Conservation (phyloP, 208 protist genomes). For the Wallacemonas sp. region DNA sequence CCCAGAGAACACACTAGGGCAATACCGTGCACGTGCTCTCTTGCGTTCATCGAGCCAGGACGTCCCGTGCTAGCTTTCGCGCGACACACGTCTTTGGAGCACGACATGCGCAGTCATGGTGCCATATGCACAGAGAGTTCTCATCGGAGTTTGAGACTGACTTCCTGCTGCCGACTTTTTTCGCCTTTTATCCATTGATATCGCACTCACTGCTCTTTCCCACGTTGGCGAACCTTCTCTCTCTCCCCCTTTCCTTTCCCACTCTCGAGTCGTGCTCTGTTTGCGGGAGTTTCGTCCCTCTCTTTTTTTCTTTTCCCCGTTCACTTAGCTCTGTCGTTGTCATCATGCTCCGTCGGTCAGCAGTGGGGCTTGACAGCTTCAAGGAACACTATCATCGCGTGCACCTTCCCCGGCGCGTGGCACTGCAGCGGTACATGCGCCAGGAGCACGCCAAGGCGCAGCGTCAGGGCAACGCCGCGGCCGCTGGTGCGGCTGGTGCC, state of each 20-base stretch:
- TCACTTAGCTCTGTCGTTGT: background rate
- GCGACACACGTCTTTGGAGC: no score
- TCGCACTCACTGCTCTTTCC: no score
- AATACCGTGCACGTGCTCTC: no score
- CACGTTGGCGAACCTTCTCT: no score
- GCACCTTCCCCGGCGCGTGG: conserved; percentile 76
- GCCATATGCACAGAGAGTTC: no score
- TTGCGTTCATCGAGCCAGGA: no score
- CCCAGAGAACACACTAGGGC: no score
- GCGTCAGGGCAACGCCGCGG: conserved; percentile 23
- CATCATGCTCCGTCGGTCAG: conserved; percentile 60
- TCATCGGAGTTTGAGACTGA: no score
- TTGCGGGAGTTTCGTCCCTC: background rate
- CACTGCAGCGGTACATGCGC: conserved; percentile 72
- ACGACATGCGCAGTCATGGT: no score
- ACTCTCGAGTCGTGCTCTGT: background rate
- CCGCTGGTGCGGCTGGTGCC: conserved; percentile 3
- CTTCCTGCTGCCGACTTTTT: no score
- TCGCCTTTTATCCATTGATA: no score
- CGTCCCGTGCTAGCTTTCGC: no score
- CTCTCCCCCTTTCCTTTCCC: background rate
- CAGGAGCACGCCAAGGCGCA: conserved; percentile 43
- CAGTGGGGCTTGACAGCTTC: conserved; percentile 70
- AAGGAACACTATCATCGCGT: conserved; percentile 92
- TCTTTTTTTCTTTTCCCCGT: background rate